These are phyloP conservation scores for Skeletonema menzelii DNA, from an alignment of 108 stramenopile species.

Conservation along the genomic window DNA sequence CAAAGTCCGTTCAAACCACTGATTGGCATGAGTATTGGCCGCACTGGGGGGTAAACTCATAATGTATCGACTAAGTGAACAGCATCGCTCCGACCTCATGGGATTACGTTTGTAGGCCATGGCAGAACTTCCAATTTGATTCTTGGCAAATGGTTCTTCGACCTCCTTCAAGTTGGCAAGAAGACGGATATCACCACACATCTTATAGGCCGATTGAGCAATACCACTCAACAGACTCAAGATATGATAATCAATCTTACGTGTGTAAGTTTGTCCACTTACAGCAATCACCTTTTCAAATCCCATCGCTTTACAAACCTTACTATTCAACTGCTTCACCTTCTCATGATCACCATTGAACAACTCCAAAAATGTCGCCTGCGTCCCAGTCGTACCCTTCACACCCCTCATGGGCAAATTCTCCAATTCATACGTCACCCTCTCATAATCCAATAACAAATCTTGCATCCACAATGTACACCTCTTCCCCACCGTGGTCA, in stretches of 20 bases:
- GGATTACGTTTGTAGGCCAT: conserved; percentile 98
- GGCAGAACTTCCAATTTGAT: conserved; percentile 95
- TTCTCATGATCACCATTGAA: conserved; percentile 98
- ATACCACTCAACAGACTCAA: conserved; percentile 91
- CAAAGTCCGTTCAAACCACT: conserved; percentile 99
- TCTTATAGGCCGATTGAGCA: conserved; percentile 96
- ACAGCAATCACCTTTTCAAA: conserved; percentile 89
- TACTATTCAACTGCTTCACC: conserved; percentile 84
- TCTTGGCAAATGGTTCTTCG: conserved; percentile 93
- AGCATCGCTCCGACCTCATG: conserved; percentile 95
- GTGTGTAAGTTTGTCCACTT: conserved; percentile 98
- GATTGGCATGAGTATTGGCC: conserved; percentile 94
- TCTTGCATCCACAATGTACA: conserved; percentile 98
- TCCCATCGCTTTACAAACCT: conserved; percentile 94
- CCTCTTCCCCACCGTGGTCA: conserved; percentile 98
- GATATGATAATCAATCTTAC: conserved; percentile 94
- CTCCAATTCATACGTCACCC: conserved; percentile 87
- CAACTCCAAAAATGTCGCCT: conserved; percentile 96
- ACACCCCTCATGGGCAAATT: conserved; percentile 96
- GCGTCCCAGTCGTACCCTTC: conserved; percentile 99
- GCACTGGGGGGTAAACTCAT: conserved; percentile 91
- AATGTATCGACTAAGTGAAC: conserved; percentile 93
- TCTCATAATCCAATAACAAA: conserved; percentile 85
- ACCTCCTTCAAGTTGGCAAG: conserved; percentile 98
- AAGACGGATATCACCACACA: conserved; percentile 98